Evolutionary conservation across 257 asterid genomes (phyloP).

Genomic region (Coffea canephora): DNA sequence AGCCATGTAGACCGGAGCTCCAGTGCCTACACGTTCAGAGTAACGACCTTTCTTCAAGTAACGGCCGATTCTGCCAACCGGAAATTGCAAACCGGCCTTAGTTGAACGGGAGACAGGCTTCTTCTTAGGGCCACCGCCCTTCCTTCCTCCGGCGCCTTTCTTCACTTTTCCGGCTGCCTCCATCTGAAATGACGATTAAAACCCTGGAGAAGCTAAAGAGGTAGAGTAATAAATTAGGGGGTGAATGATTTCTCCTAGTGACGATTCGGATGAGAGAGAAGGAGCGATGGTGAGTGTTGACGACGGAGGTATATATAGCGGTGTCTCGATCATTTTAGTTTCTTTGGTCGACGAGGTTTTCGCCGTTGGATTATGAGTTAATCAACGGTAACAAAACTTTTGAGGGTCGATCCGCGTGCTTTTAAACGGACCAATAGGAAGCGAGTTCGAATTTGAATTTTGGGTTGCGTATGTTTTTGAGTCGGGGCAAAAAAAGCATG

Average conservation of each 20-base stretch:
- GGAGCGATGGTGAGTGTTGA: background rate
- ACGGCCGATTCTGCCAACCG: slow-evolving; percentile 48
- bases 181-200: slow-evolving; percentile 7
- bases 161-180: slow-evolving; percentile 30
- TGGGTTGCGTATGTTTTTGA: background rate
- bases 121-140: slow-evolving; percentile 45
- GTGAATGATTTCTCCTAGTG: background rate
- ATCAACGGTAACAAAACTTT: slow-evolving; percentile 11
- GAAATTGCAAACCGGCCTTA: slow-evolving; percentile 46
- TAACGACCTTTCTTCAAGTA: slow-evolving; percentile 40
- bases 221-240: background rate
- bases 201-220: too few relatives aligned
- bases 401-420: slow-evolving; percentile 18
- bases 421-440: slow-evolving; percentile 31
- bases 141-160: slow-evolving; percentile 48
- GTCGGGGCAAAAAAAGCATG: background rate
- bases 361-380: slow-evolving; percentile 27
- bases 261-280: background rate
- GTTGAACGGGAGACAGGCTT: slow-evolving; percentile 37
- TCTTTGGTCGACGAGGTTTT: background rate
- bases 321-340: slow-evolving; percentile 6
- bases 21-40: slow-evolving; percentile 37
- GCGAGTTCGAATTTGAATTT: slow-evolving; percentile 11
- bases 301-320: slow-evolving; percentile 12
- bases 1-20: slow-evolving; percentile 45